Conservation (phyloP, 169 alveolate genomes). For the Eimeria falciformis region DNA sequence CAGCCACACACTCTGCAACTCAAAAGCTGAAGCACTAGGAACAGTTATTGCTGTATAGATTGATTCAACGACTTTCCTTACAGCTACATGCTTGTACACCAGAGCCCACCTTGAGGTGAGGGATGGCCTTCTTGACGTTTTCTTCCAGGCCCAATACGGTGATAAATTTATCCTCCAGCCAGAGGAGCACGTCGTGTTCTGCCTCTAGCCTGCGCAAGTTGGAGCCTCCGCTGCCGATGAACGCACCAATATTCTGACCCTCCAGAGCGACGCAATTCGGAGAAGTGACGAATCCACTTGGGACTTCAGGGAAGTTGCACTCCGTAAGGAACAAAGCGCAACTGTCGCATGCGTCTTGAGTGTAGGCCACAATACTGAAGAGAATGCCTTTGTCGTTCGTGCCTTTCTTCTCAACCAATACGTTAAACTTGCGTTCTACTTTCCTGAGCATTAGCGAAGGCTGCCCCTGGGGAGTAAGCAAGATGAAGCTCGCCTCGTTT, state of each 20-base stretch:
- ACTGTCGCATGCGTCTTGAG: constrained; percentile 51
- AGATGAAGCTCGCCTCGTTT: constrained; percentile 29
- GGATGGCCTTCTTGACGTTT: constrained; percentile 55
- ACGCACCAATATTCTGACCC: constrained; percentile 68
- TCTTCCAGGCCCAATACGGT: constrained; percentile 73
- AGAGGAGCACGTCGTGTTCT: constrained; percentile 71
- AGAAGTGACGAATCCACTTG: constrained; percentile 16
- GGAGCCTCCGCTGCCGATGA: constrained; percentile 72
- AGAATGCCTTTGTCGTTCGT: constrained; percentile 58
- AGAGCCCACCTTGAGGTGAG: constrained; percentile 68
- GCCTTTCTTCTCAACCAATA: constrained; percentile 56
- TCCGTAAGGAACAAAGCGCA: constrained; percentile 45
- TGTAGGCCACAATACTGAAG: constrained; percentile 28
- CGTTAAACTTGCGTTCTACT: constrained; percentile 63
- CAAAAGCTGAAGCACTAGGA: background rate
- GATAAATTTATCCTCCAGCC: constrained; percentile 72
- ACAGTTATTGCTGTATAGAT: background rate
- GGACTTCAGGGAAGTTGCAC: constrained; percentile 66
- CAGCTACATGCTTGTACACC: background rate
- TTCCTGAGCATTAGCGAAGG: constrained; percentile 72
- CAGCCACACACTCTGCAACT: background rate
- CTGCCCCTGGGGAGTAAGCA: constrained; percentile 69
- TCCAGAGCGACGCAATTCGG: constrained; percentile 52
- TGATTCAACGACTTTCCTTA: background rate
- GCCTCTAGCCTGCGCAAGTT: constrained; percentile 74